Percentiles rank a stretch among this genome's conserved stretches.
phyloP scores from a whole-genome alignment of 768 basidiomycete genomes.

The Boletus edulis region DNA sequence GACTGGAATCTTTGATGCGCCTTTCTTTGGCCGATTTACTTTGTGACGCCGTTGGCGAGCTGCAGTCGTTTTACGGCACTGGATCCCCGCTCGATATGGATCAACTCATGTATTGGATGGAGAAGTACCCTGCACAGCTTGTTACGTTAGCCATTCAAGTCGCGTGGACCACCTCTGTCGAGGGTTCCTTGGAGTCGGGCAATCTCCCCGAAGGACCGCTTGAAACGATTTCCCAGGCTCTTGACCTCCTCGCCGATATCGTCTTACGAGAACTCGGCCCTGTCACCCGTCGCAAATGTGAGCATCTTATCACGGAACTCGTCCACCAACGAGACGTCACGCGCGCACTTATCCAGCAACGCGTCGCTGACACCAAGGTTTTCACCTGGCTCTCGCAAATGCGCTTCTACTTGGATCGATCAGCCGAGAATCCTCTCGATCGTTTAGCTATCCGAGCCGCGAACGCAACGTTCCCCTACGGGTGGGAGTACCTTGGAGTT shows the following conservation, averaged over 20 bases:
- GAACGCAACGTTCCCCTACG: conserved; percentile 92
- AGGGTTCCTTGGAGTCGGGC: conserved; percentile 58
- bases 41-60: conserved; percentile 73
- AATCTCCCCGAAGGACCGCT: conserved; percentile 63
- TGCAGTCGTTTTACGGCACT: conserved; percentile 77
- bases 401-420: conserved; percentile 89
- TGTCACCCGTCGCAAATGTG: conserved; percentile 96
- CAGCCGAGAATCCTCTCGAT: conserved; percentile 73
- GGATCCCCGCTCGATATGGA: conserved; percentile 57
- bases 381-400: conserved; percentile 98
- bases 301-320: conserved; percentile 97
- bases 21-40: conserved; percentile 82
- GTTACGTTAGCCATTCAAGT: conserved; percentile 95
- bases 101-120: conserved; percentile 86
- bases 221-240: conserved; percentile 71
- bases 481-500: conserved; percentile 98
- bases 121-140: conserved; percentile 92
- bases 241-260: conserved; percentile 95
- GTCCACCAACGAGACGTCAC: conserved; percentile 98
- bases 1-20: conserved; percentile 91
- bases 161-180: conserved; percentile 88
- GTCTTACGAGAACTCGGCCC: conserved; percentile 87
- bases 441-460: conserved; percentile 81
- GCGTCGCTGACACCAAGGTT: conserved; percentile 58
- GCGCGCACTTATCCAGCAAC: conserved; percentile 69